Evolutionary conservation across 2,329 filamentous ascomycete species (phyloP), one percentile per base, ranked within the genome.

Genomic region (Calonectria montana): DNA sequence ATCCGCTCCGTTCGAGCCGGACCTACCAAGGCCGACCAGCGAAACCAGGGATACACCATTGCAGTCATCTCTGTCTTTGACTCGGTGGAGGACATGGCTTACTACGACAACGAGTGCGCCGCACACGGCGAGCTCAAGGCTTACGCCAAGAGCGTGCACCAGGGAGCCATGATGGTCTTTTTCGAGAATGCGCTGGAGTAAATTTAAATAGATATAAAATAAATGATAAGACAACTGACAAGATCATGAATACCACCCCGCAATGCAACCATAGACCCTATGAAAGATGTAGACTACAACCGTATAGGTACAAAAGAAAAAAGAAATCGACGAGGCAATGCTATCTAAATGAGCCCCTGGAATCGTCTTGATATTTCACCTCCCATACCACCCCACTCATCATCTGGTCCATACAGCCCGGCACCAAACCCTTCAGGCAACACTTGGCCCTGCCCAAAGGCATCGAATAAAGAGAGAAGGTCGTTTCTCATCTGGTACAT

Each of bases 11-110:
- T 88, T 0, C 66, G 83, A 82, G 90, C 87, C 1, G 87, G 86
- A 4, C 79, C 82, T 5, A 85, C 89, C 0, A 82, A 88, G 68
- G 81, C 86, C 2, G 90, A 92, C 72, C 84, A 87, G 4, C 87
- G 91, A 4, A 87, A 84, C 69, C 87, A 91, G 75, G 91, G 91
- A 4, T 92, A 86, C 81, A 92, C 88, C 2, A 69, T 93, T 45
- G 85, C 87, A 1, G 88, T 88, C 0, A 86, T 89, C 63, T 90
- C 88, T 1, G 86, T 86, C 0, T 92, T 93, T 73, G 84, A 84
- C 2, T 89, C 86, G 1, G 75, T 87, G 25, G 89, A 89, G 3
- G 91, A 92, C 67, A 90, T 92, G 86, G 83, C 87, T 18, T 93
- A 88, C 77, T 93, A 92, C 77, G 91, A 93, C 75, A 85, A 85